Evolutionary conservation across 2,329 filamentous ascomycete genomes (phyloP), one percentile per base, ranked within the genome.

Genomic region (Colletotrichum orbiculare): DNA sequence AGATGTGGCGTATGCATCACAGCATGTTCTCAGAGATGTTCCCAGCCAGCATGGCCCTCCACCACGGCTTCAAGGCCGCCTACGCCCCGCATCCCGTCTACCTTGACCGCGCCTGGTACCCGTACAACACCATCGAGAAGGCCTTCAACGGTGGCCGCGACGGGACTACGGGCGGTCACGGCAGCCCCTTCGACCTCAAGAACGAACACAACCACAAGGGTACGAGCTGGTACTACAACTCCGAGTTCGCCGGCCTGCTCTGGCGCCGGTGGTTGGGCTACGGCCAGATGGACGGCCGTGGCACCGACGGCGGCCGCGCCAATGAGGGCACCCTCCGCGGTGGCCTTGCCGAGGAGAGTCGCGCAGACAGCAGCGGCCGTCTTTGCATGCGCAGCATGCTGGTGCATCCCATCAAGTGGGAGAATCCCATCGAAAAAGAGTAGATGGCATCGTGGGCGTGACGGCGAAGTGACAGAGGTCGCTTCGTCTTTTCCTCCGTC

Each of bases 181-280:
- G 90, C 41, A 90, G 88, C 43, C 85, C 91, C 7, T 93, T 91
- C 70, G 88, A 89, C 61, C 72, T 84, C 17, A 84, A 86, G 69
- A 89, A 93, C 57, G 93, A 96, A 77, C 91, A 93, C 75, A 94
- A 94, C 76, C 93, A 95, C 80, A 87, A 87, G 71, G 92, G 93
- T 12, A 90, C 89, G 47, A 93, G 86, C 48, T 97, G 92, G 91
- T 96, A 95, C 77, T 96, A 93, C 77, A 91, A 93, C 71, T 89
- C 89, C 25, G 86, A 89, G 54, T 96, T 96, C 72, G 89, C 91
- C 1, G 86, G 89, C 5, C 86, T 90, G n/a, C 74, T 96, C 69
- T 96, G 93, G 87, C 84, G 91, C 54, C 83, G 92, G 48, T 97
- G 93, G 93, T 78, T 96, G 49, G 85, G 85, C 1, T 87, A 85